phyloP scores from a whole-genome alignment of 1,139 yeast species.

The Pichiaceae sp. region DNA sequence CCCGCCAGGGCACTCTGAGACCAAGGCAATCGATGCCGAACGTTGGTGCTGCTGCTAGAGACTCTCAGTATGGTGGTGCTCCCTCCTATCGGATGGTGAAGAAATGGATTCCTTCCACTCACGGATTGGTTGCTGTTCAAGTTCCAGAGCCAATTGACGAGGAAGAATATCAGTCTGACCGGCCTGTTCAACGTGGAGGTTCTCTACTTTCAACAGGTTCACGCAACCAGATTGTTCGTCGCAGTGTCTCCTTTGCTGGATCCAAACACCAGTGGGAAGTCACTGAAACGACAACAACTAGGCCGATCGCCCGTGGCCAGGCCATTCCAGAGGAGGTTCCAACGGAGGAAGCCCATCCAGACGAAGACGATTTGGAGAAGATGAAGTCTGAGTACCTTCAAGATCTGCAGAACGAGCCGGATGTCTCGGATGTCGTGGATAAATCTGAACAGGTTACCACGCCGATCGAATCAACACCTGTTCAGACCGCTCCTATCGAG shows the following conservation, averaged over 20 bases:
- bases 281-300: not conserved
- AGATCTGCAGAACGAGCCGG: not conserved
- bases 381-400: not conserved
- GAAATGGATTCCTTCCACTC: slow-evolving; percentile 39
- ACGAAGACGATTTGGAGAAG: slow-evolving; percentile 2
- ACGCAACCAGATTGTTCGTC: not conserved
- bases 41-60: not conserved
- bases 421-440: not conserved
- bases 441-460: not conserved
- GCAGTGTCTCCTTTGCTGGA: slow-evolving; percentile 1
- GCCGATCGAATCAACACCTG: not conserved
- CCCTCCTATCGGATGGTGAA: slow-evolving; percentile 26
- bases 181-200: not conserved
- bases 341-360: not conserved
- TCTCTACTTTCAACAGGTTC: not conserved
- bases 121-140: slow-evolving; percentile 37
- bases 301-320: not conserved
- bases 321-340: not conserved
- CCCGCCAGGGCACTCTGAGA: not conserved
- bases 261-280: not conserved
- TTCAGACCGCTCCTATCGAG: no score
- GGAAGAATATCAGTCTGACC: no score
- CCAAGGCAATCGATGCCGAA: slow-evolving; percentile 1
- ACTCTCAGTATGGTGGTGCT: slow-evolving; percentile 3
- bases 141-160: slow-evolving; percentile 28